A percentile compares a stretch with the other conserved stretches of the same genome.
Evolutionary conservation across 2,329 filamentous ascomycete species (phyloP).

Genomic region (Epichloe hybrida): DNA sequence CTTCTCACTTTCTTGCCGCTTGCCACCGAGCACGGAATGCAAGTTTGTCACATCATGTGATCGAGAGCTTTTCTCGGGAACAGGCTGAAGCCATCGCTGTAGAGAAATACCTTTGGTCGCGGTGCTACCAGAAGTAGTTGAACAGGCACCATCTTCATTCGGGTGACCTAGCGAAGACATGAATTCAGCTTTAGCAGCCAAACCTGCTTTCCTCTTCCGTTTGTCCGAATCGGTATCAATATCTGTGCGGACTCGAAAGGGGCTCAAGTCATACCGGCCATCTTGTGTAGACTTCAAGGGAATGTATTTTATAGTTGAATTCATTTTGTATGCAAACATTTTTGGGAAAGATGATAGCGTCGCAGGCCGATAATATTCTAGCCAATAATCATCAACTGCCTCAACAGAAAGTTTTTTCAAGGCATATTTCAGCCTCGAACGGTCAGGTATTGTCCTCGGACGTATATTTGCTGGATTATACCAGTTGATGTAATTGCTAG

Average conservation of each 20-base stretch:
- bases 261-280: constrained; percentile 70
- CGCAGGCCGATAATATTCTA: constrained; percentile 87
- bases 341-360: constrained; percentile 82
- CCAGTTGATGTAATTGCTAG: constrained; percentile 76
- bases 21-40: not conserved
- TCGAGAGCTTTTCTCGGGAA: constrained; percentile 20
- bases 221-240: constrained; percentile 46
- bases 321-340: constrained; percentile 86
- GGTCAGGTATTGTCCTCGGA: constrained; percentile 41
- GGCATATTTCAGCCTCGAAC: constrained; percentile 23
- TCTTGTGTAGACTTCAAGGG: constrained; percentile 60
- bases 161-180: constrained; percentile 17
- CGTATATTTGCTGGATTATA: constrained; percentile 63
- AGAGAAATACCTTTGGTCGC: constrained; percentile 37
- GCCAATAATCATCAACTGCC: constrained; percentile 87
- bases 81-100: constrained; percentile 48
- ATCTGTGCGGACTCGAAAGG: constrained; percentile 67
- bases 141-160: constrained; percentile 28
- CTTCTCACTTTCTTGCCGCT: constrained; percentile 15
- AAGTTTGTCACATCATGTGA: constrained; percentile 1
- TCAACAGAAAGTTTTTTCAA: constrained; percentile 32
- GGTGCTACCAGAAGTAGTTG: constrained; percentile 24
- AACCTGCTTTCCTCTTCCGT: constrained; percentile 51
- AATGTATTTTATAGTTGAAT: constrained; percentile 73
- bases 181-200: constrained; percentile 53